Evolutionary conservation across 768 basidiomycete species (phyloP).

Genomic region (Mycena olivaceomarginata): DNA sequence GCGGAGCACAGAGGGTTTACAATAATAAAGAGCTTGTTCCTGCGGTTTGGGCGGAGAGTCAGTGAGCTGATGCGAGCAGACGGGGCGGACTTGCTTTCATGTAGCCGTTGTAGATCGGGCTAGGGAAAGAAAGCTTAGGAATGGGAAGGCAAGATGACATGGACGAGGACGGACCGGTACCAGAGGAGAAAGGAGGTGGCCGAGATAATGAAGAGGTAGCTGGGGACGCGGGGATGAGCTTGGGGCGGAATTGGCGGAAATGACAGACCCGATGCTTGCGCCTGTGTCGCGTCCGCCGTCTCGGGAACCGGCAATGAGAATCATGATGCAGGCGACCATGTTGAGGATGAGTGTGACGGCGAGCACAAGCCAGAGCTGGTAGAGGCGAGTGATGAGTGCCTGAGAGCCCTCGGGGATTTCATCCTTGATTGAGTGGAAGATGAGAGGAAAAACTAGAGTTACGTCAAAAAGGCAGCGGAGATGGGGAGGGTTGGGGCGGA

Average conservation of each 20-base stretch:
- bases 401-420: constrained; percentile 92
- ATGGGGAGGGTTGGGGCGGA: constrained; percentile 60
- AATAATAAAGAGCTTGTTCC: constrained; percentile 97
- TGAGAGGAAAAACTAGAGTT: constrained; percentile 89
- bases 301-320: constrained; percentile 85
- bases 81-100: constrained; percentile 82
- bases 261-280: constrained; percentile 85
- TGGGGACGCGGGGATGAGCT: constrained; percentile 57
- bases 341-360: constrained; percentile 89
- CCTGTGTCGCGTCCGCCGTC: constrained; percentile 90
- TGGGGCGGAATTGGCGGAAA: constrained; percentile 31
- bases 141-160: constrained; percentile 28
- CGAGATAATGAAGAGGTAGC: constrained; percentile 88
- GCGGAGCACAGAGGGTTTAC: constrained; percentile 67
- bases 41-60: constrained; percentile 57
- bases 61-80: constrained; percentile 41
- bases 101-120: constrained; percentile 98
- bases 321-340: constrained; percentile 91
- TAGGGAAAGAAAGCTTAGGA: constrained; percentile 52
- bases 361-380: constrained; percentile 96
- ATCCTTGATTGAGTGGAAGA: constrained; percentile 94
- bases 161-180: constrained; percentile 83
- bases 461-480: constrained; percentile 46
- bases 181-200: constrained; percentile 92
- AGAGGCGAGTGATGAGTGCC: constrained; percentile 89